Evolutionary conservation across 1,284 basidiomycete genomes (phyloP), one percentile per base, ranked within the genome.

Genomic region (Rhodotorula sp.): DNA sequence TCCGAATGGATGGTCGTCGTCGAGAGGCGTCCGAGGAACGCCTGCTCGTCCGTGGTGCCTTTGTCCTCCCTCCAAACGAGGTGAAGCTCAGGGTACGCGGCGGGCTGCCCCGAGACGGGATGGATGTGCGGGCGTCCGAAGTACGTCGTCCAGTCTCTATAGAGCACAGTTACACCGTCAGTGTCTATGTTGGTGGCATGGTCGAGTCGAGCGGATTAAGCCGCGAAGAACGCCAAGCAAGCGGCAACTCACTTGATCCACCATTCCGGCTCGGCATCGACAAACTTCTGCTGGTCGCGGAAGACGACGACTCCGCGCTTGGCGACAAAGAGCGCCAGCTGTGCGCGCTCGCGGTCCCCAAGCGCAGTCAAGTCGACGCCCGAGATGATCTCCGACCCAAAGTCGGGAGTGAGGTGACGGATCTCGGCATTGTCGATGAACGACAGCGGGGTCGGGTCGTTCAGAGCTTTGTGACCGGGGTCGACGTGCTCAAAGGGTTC

Each of bases 251-350:
- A 64, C 68, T 85, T 84, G 80, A 89, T 91, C 52, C 69, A 63
- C 78, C 86, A 86, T n/a, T 90, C 88, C 34, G 87, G 85, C 5
- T 86, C 87, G 74, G 84, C 80, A 79, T 91, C 85, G 71, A 91
- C 86, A 79, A 91, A 92, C 58, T 88, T 86, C 78, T 92, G 90
- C 79, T 87, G 85, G 10, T 57, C 16, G 67, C 87, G 84, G 31
- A 76, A 62, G 58, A 67, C 72, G 59, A 92, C 81, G 31, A 93
- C 81, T 31, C 92, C 92, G 59, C 91, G 84, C 71, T 88, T 85
- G 15, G 92, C 90, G 26, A 92, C 90, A 85, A 90, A 88, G 48
- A 93, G 83, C 1, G 92, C 91, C 45, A 94, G 82, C 78, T 94
- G 88, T 78, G 91, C 90, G 65, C 87, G 86, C 62, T 83, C 88